Evolutionary conservation across 176 grass and related monocot genomes (phyloP).

Genomic region (Urochloa ruziziensis): DNA sequence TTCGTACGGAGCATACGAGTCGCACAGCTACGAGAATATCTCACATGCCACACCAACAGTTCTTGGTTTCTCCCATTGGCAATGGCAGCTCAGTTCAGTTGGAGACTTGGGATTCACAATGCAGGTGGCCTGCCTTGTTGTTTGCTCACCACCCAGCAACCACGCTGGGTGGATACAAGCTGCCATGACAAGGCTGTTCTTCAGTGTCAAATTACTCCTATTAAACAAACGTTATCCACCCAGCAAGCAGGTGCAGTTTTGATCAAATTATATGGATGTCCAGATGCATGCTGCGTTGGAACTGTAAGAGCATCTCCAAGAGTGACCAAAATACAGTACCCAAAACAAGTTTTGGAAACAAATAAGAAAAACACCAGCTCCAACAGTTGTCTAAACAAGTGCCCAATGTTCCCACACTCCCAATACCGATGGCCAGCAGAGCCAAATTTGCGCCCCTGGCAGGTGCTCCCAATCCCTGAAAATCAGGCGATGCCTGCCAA

Average conservation of each 20-base stretch:
- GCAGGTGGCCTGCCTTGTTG: background rate
- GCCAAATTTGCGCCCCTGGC: too few relatives aligned
- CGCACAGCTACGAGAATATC: background rate
- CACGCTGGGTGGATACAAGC: background rate
- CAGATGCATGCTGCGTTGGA: too few relatives aligned
- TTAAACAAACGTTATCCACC: background rate
- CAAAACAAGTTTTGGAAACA: too few relatives aligned
- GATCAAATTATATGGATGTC: background rate
- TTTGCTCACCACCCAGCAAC: too few relatives aligned
- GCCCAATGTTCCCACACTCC: too few relatives aligned
- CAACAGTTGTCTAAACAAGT: too few relatives aligned
- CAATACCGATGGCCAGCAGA: too few relatives aligned
- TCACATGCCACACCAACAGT: background rate
- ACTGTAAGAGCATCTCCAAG: too few relatives aligned
- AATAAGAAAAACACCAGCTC: too few relatives aligned
- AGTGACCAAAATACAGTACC: too few relatives aligned
- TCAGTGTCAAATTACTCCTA: background rate
- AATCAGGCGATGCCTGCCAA: too few relatives aligned
- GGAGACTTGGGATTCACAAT: background rate
- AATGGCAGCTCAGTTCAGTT: background rate
- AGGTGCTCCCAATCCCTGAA: too few relatives aligned
- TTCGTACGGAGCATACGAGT: slow-evolving; percentile 13
- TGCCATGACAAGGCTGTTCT: background rate
- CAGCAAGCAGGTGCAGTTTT: background rate
- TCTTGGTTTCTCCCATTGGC: background rate